phyloP scores from a whole-genome alignment of 1,139 yeast species.

The Torulaspora globosa region DNA sequence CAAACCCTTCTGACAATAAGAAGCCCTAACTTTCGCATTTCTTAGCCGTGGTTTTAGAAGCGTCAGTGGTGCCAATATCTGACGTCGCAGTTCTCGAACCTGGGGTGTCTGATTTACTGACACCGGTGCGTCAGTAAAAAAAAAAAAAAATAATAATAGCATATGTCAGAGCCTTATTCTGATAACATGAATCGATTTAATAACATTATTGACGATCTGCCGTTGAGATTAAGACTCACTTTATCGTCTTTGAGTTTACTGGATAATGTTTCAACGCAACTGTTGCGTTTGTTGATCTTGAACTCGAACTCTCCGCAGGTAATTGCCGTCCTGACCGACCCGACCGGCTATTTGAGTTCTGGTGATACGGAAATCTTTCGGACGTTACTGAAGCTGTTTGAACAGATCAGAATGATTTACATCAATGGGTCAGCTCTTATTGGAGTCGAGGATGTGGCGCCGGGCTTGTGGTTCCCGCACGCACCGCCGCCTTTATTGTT shows the following conservation, averaged over 20 bases:
- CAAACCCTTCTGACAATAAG: not conserved
- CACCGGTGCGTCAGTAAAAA: conserved; percentile 9
- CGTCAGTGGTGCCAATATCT: not conserved
- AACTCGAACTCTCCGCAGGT: conserved; percentile 30
- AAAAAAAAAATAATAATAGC: conserved; percentile 2
- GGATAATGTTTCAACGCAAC: conserved; percentile 33
- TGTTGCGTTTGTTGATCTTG: conserved; percentile 30
- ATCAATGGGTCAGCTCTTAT: conserved; percentile 65
- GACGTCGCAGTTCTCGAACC: not conserved
- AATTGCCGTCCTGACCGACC: conserved; percentile 23
- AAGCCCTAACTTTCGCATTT: conserved; percentile 4
- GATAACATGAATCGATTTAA: conserved; percentile 26
- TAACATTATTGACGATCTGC: conserved; percentile 26
- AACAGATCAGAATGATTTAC: conserved; percentile 62
- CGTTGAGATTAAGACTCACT: conserved; percentile 27
- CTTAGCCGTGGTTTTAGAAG: not conserved
- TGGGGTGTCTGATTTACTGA: conserved; percentile 1
- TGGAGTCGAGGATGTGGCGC: conserved; percentile 45
- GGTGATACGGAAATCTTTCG: conserved; percentile 69
- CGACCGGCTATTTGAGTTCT: conserved; percentile 19
- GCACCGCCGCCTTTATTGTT: conserved; percentile 54
- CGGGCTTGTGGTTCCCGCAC: conserved; percentile 67
- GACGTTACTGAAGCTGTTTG: conserved; percentile 68
- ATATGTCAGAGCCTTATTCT: conserved; percentile 11
- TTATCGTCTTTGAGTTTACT: conserved; percentile 28